Percentiles rank a stretch among this genome's conserved stretches.
Conservation (phyloP, 768 basidiomycete genomes). For the Boletus vinaceobasis region DNA sequence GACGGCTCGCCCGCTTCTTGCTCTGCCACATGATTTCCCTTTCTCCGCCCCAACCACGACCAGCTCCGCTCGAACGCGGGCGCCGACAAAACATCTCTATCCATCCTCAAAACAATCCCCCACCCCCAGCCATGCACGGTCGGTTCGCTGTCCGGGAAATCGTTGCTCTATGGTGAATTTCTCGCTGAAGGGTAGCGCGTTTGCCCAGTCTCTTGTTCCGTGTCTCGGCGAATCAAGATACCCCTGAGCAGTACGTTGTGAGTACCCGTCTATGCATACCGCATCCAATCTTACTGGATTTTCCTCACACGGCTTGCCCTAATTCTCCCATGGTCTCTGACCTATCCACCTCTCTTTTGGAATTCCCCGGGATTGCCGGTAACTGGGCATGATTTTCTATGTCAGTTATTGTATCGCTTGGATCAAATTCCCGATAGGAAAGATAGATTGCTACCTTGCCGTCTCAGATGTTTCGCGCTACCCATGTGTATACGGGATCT, state of each 20-base stretch:
- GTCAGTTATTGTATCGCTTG: background rate
- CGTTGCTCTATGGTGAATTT: background rate
- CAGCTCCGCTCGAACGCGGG: constrained; percentile 36
- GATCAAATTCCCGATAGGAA: background rate
- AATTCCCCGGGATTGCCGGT: background rate
- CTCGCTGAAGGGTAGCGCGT: background rate
- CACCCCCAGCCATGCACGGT: background rate
- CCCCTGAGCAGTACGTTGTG: background rate
- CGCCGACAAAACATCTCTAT: background rate
- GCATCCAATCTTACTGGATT: background rate
- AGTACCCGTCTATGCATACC: background rate
- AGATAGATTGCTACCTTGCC: background rate
- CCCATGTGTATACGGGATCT: background rate
- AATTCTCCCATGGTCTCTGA: background rate
- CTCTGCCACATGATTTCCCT: constrained; percentile 24
- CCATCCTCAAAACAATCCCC: background rate
- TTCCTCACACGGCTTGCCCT: constrained; percentile 3
- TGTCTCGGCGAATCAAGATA: background rate
- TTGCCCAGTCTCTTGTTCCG: background rate
- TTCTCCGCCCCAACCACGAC: constrained; percentile 34
- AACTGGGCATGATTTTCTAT: background rate
- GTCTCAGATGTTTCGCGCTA: background rate
- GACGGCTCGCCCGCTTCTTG: constrained; percentile 13
- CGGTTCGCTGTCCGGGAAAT: background rate
- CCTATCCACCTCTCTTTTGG: background rate